A percentile compares a stretch with the other conserved stretches of the same genome.
Evolutionary conservation across 495 filamentous ascomycete genomes (phyloP).

Genomic region (Aspergillus panamensis): DNA sequence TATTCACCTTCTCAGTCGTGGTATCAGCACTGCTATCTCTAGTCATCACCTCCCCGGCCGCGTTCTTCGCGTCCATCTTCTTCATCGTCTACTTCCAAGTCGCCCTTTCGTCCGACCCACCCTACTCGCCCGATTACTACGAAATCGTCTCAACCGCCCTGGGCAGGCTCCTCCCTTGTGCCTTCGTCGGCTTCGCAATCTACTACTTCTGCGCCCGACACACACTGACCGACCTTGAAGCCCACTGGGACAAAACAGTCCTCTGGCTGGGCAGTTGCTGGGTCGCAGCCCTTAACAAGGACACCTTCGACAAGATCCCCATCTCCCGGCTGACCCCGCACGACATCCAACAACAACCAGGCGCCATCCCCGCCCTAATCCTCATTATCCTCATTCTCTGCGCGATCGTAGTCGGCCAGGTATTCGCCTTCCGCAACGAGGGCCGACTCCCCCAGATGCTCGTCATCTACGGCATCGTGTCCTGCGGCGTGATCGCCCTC

Average conservation of each 20-base stretch:
- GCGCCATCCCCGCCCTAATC: conserved; percentile 63
- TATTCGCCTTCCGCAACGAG: conserved; percentile 64
- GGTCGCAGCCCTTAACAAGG: conserved; percentile 72
- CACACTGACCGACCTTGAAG: conserved; percentile 53
- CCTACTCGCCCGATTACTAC: conserved; percentile 44
- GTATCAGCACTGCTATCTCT: conserved; percentile 64
- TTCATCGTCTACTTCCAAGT: conserved; percentile 71
- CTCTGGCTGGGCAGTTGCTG: conserved; percentile 73
- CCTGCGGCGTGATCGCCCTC: conserved; percentile 40
- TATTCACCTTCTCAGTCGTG: conserved; percentile 61
- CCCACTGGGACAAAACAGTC: conserved; percentile 69
- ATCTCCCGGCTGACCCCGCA: conserved; percentile 70
- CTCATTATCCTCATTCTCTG: conserved; percentile 57
- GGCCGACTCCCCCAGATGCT: conserved; percentile 61
- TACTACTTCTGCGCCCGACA: conserved; percentile 56
- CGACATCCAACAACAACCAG: conserved; percentile 72
- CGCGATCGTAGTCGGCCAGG: conserved; percentile 54
- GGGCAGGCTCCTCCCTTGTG: conserved; percentile 69
- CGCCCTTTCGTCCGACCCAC: conserved; percentile 69
- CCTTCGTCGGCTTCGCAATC: conserved; percentile 65
- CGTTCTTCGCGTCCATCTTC: conserved; percentile 66
- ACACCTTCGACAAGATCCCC: conserved; percentile 73
- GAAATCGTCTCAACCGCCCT: conserved; percentile 60
- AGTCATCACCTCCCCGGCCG: conserved; percentile 57
- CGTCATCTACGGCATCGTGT: conserved; percentile 59